phyloP scores from a whole-genome alignment of 176 grass and related monocot genomes.

The Alopecurus myosuroides region DNA sequence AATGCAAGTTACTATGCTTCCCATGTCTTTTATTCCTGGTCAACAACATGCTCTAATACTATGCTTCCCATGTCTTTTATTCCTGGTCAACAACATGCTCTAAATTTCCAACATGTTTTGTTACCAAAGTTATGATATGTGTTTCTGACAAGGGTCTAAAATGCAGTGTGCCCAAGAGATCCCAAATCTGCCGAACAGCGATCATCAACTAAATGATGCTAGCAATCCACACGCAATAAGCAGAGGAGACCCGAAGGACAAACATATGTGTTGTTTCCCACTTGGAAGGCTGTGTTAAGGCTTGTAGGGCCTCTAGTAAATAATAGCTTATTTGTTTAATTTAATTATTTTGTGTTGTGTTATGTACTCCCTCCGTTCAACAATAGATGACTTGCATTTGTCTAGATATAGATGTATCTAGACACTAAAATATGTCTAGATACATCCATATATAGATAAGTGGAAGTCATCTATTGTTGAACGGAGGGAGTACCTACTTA shows the following conservation, averaged over 20 bases:
- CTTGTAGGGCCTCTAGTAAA: slow-evolving; percentile 16
- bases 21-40: background rate
- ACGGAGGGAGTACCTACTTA: too few species aligned
- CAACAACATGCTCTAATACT: background rate
- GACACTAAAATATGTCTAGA: too few species aligned
- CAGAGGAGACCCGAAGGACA: slow-evolving; percentile 25
- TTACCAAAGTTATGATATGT: background rate
- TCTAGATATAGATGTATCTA: too few species aligned
- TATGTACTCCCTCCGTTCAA: too few species aligned
- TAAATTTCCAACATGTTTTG: background rate
- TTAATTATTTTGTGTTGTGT: background rate
- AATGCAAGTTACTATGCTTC: background rate
- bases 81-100: background rate
- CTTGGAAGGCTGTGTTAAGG: slow-evolving; percentile 34
- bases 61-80: background rate
- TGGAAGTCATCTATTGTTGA: too few species aligned
- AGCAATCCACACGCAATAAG: background rate
- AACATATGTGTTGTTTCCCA: slow-evolving; percentile 42
- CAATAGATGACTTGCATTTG: too few species aligned
- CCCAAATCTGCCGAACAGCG: background rate
- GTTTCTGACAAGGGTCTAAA: background rate
- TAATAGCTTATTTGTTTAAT: slow-evolving; percentile 27
- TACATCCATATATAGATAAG: too few species aligned
- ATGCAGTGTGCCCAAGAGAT: background rate
- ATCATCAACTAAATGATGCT: background rate